These are phyloP conservation scores for Fusarium hainanense DNA, from an alignment of 2,329 filamentous ascomycete genomes.

Conservation along the genomic window DNA sequence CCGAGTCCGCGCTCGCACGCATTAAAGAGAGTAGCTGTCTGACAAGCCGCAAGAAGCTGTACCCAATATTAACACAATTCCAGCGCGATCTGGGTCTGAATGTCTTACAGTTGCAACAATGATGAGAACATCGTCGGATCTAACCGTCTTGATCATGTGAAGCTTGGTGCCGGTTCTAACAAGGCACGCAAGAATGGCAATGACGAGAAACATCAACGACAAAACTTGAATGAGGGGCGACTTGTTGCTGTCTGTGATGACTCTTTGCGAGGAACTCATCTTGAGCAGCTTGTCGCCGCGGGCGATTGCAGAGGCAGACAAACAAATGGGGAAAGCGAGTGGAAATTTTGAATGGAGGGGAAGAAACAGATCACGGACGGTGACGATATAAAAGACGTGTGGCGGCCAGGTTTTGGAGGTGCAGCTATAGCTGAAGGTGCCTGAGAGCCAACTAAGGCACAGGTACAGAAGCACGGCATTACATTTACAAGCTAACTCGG, in stretches of 20 bases:
- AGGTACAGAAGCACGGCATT: background rate
- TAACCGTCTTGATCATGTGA: slow-evolving; percentile 46
- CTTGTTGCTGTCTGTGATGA: slow-evolving; percentile 48
- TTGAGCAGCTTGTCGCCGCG: slow-evolving; percentile 10
- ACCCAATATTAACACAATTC: background rate
- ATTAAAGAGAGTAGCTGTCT: slow-evolving; percentile 37
- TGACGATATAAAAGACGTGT: slow-evolving; percentile 5
- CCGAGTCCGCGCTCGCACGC: slow-evolving; percentile 43
- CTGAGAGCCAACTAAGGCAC: background rate
- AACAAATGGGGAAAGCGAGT: background rate
- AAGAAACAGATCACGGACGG: background rate
- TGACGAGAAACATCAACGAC: slow-evolving; percentile 47
- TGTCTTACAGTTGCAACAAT: slow-evolving; percentile 42
- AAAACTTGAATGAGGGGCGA: slow-evolving; percentile 47
- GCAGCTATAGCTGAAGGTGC: background rate
- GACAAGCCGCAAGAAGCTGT: slow-evolving; percentile 37
- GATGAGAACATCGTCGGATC: slow-evolving; percentile 42
- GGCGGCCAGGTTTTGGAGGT: background rate
- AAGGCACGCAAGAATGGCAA: slow-evolving; percentile 42
- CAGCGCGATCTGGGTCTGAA: too few relatives aligned
- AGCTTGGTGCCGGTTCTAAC: slow-evolving; percentile 46
- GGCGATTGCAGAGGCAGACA: background rate
- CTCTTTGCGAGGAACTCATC: slow-evolving; percentile 41
- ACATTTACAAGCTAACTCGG: slow-evolving; percentile 3
- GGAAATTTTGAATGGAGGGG: background rate